A percentile compares a stretch with the other conserved stretches of the same genome.
phyloP scores from a whole-genome alignment of 2,329 filamentous ascomycete species.

The Botrytis deweyae region DNA sequence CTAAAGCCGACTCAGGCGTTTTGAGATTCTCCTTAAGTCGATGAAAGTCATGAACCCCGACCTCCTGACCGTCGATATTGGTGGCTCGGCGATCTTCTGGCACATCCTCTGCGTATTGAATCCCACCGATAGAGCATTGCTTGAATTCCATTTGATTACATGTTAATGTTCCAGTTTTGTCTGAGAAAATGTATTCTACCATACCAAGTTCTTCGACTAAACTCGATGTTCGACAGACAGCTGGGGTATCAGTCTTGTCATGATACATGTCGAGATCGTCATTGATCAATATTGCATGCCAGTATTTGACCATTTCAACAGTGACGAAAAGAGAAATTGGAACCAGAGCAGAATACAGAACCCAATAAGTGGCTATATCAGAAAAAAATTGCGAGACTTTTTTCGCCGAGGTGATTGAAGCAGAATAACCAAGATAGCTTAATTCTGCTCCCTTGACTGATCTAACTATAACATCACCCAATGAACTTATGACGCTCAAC shows the following conservation, averaged over 20 bases:
- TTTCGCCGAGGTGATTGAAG: constrained; percentile 52
- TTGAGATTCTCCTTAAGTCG: constrained; percentile 59
- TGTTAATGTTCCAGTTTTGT: constrained; percentile 97
- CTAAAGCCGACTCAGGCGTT: constrained; percentile 55
- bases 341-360: constrained; percentile 92
- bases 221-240: constrained; percentile 93
- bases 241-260: constrained; percentile 89
- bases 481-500: constrained; percentile 85
- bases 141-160: constrained; percentile 99
- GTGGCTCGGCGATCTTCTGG: constrained; percentile 85
- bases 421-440: constrained; percentile 68
- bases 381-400: constrained; percentile 81
- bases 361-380: constrained; percentile 98
- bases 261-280: constrained; percentile 98
- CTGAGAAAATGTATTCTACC: constrained; percentile 97
- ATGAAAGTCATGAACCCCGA: constrained; percentile 69
- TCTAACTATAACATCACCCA: constrained; percentile 83
- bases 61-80: constrained; percentile 72
- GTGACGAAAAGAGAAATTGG: constrained; percentile 98
- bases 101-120: constrained; percentile 90
- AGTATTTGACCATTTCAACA: constrained; percentile 96
- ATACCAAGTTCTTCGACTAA: constrained; percentile 96
- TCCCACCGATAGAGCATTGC: constrained; percentile 87
- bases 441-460: constrained; percentile 62
- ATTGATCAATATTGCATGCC: constrained; percentile 95